Evolutionary conservation across 306 rosid genomes (phyloP).

Genomic region (Quercus engelmannii): DNA sequence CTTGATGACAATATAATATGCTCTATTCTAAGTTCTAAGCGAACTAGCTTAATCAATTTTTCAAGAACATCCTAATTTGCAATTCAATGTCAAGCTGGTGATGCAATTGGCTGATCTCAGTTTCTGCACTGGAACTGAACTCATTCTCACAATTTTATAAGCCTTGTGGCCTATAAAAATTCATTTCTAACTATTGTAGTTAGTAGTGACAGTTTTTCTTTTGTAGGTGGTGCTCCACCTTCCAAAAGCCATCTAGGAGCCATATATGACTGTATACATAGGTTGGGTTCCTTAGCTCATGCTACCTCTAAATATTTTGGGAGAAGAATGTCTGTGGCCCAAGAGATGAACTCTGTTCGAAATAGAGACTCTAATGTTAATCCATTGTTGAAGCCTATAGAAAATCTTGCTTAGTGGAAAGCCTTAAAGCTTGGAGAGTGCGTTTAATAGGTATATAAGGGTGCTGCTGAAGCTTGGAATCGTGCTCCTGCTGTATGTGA

Average conservation of each 20-base stretch:
- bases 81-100: too few relatives aligned
- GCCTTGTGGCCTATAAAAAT: neutral
- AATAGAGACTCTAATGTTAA: neutral
- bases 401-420: too few relatives aligned
- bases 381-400: too few relatives aligned
- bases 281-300: conserved; percentile 38
- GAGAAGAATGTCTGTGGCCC: conserved; percentile 2
- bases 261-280: conserved; percentile 41
- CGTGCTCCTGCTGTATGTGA: too few relatives aligned
- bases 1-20: neutral
- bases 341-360: too few relatives aligned
- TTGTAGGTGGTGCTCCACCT: conserved; percentile 56
- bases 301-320: neutral
- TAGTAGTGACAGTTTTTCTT: conserved; percentile 14
- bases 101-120: neutral
- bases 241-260: conserved; percentile 50
- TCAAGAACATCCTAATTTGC: neutral
- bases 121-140: neutral
- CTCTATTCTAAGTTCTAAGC: neutral
- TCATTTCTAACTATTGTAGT: conserved; percentile 1
- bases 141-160: neutral
- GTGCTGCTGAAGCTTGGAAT: too few relatives aligned
- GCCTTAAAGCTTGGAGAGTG: too few relatives aligned
- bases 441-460: too few relatives aligned
- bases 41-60: neutral